Percentiles rank a stretch among this genome's conserved stretches.
phyloP scores from a whole-genome alignment of 768 basidiomycete species.

The Mycena alexandri region DNA sequence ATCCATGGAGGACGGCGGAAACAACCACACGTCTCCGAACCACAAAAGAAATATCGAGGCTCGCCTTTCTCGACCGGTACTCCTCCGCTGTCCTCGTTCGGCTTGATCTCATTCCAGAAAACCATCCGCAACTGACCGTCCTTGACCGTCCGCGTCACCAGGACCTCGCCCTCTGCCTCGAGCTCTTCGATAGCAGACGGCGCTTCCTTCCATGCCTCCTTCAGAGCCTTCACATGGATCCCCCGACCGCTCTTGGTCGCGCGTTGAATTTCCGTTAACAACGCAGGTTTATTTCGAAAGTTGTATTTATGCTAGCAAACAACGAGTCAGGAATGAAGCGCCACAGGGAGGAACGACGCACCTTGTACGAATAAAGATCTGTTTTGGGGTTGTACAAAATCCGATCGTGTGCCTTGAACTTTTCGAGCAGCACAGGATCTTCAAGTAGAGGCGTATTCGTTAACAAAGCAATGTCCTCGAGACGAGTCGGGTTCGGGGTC shows the following conservation, averaged over 20 bases:
- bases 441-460: constrained; percentile 83
- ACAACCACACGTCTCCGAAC: constrained; percentile 12
- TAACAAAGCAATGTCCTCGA: constrained; percentile 89
- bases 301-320: constrained; percentile 81
- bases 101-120: constrained; percentile 92
- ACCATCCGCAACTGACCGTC: constrained; percentile 88
- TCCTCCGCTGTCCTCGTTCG: constrained; percentile 78
- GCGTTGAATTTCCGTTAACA: constrained; percentile 88
- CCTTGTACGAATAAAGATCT: constrained; percentile 89
- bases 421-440: constrained; percentile 78
- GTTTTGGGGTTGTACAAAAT: constrained; percentile 87
- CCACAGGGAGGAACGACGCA: constrained; percentile 45
- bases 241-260: constrained; percentile 88
- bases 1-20: constrained; percentile 26
- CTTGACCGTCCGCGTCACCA: constrained; percentile 88
- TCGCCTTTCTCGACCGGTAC: constrained; percentile 84
- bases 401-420: constrained; percentile 85
- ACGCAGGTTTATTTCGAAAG: constrained; percentile 85
- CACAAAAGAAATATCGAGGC: constrained; percentile 38
- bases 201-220: constrained; percentile 94
- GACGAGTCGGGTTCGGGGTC: constrained; percentile 83
- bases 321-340: not conserved
- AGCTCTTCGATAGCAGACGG: constrained; percentile 87
- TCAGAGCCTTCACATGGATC: constrained; percentile 84
- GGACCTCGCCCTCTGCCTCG: constrained; percentile 89